phyloP scores from a whole-genome alignment of 306 rosid species.

The Glycine latifolia region DNA sequence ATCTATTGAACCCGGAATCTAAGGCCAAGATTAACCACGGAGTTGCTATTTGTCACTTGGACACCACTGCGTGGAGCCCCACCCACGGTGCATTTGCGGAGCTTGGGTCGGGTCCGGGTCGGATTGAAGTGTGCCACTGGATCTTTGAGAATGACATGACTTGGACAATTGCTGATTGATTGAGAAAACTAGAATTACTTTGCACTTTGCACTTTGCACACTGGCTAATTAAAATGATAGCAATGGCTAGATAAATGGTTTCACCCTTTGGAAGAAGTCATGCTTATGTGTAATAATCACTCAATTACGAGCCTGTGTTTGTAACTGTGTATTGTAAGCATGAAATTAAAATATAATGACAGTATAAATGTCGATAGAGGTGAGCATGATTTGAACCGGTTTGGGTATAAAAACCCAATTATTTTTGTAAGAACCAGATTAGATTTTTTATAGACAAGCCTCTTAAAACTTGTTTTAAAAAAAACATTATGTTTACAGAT shows the following conservation, averaged over 20 bases:
- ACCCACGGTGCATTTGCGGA: conserved; percentile 80
- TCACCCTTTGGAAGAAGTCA: too few species aligned
- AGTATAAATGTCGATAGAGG: too few species aligned
- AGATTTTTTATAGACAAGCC: too few species aligned
- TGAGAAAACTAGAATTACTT: neutral
- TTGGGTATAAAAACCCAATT: too few species aligned
- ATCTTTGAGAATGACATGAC: conserved; percentile 67
- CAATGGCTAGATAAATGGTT: too few species aligned
- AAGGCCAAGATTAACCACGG: conserved; percentile 77
- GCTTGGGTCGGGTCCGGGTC: conserved; percentile 76
- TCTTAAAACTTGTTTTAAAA: too few species aligned
- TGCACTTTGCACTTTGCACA: too few species aligned
- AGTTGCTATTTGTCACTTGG: conserved; percentile 86
- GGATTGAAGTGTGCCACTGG: conserved; percentile 72
- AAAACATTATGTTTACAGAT: too few species aligned
- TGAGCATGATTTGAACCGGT: too few species aligned
- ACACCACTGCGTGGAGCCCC: conserved; percentile 84
- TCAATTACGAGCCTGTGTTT: neutral
- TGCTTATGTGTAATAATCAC: neutral
- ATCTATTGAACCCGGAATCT: conserved; percentile 60
- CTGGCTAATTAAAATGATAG: neutral
- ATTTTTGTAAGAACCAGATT: too few species aligned
- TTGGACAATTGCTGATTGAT: conserved; percentile 54
- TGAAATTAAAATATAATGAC: too few species aligned
- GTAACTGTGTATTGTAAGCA: too few species aligned